phyloP scores from a whole-genome alignment of 306 rosid genomes.

The Alnus glutinosa region DNA sequence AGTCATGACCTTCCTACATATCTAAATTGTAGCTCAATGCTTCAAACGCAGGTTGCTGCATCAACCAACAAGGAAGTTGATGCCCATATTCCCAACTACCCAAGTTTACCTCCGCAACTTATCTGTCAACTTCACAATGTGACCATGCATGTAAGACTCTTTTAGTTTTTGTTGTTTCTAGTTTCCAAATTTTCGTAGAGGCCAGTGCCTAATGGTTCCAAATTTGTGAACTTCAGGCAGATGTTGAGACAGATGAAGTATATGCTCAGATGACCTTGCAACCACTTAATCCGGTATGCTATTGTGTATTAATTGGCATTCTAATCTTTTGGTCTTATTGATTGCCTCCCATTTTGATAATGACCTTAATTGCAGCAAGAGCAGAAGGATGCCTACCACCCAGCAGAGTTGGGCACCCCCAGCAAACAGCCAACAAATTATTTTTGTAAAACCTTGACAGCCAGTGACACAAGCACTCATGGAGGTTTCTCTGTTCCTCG shows the following conservation, averaged over 20 bases:
- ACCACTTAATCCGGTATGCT: slow-evolving; percentile 75
- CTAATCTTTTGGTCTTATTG: slow-evolving; percentile 13
- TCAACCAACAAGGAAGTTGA: slow-evolving; percentile 96
- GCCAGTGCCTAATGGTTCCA: slow-evolving; percentile 12
- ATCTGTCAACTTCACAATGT: slow-evolving; percentile 94
- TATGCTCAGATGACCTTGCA: slow-evolving; percentile 97
- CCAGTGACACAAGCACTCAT: slow-evolving; percentile 98
- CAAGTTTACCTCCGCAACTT: slow-evolving; percentile 94
- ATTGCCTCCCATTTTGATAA: slow-evolving; percentile 23
- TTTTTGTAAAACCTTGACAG: slow-evolving; percentile 94
- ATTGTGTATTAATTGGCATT: slow-evolving; percentile 18
- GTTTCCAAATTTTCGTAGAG: neutral
- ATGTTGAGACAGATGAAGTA: slow-evolving; percentile 85
- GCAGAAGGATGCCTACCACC: slow-evolving; percentile 91
- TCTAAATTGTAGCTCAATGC: neutral
- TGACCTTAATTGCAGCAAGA: slow-evolving; percentile 64
- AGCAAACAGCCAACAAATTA: slow-evolving; percentile 96
- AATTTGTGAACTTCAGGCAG: slow-evolving; percentile 66
- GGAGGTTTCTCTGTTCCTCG: slow-evolving; percentile 99
- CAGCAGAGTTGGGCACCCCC: slow-evolving; percentile 81
- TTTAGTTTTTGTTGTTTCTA: slow-evolving; percentile 18
- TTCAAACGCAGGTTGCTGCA: slow-evolving; percentile 70
- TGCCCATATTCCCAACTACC: slow-evolving; percentile 85
- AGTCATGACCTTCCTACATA: neutral
- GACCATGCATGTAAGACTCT: slow-evolving; percentile 86